Conservation (phyloP, 192 early-diverging fungal genomes). For the Umbelopsis vinacea region DNA sequence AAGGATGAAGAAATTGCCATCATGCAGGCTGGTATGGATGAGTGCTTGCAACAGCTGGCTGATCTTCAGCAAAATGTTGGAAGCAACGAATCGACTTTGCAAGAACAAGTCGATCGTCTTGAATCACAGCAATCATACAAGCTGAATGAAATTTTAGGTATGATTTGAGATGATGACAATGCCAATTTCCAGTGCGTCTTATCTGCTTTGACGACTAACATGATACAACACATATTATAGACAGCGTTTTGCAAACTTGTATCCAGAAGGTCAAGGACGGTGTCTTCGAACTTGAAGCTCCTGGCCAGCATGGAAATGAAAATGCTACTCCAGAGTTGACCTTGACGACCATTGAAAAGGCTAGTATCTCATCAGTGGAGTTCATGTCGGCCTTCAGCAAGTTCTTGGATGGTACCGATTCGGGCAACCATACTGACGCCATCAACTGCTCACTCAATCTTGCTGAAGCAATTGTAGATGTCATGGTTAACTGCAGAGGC, state of each 20-base stretch:
- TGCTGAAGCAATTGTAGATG: slow-evolving; percentile 79
- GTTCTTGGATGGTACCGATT: slow-evolving; percentile 46
- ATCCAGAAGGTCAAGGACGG: slow-evolving; percentile 89
- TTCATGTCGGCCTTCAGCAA: slow-evolving; percentile 53
- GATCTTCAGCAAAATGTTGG: slow-evolving; percentile 52
- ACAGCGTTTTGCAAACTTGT: slow-evolving; percentile 87
- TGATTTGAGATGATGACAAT: background rate
- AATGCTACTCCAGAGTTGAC: slow-evolving; percentile 91
- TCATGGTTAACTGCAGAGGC: slow-evolving; percentile 90
- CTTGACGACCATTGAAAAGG: slow-evolving; percentile 89
- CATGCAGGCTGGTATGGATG: slow-evolving; percentile 81
- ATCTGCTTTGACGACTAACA: too few relatives aligned
- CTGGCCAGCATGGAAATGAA: slow-evolving; percentile 82
- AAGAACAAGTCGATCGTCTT: slow-evolving; percentile 69
- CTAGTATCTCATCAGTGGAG: slow-evolving; percentile 65
- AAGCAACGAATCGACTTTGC: slow-evolving; percentile 54
- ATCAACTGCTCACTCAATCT: slow-evolving; percentile 82
- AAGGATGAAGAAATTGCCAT: slow-evolving; percentile 85
- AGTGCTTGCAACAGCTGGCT: slow-evolving; percentile 76
- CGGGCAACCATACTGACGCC: slow-evolving; percentile 84
- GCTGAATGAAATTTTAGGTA: slow-evolving; percentile 64
- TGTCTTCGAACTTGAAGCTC: slow-evolving; percentile 83
- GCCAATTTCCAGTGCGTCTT: too few relatives aligned
- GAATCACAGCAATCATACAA: slow-evolving; percentile 65
- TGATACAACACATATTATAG: slow-evolving; percentile 36